A percentile compares a stretch with the other conserved stretches of the same genome.
Conservation (phyloP, 345 rosid species). For the Syzygium aromaticum region DNA sequence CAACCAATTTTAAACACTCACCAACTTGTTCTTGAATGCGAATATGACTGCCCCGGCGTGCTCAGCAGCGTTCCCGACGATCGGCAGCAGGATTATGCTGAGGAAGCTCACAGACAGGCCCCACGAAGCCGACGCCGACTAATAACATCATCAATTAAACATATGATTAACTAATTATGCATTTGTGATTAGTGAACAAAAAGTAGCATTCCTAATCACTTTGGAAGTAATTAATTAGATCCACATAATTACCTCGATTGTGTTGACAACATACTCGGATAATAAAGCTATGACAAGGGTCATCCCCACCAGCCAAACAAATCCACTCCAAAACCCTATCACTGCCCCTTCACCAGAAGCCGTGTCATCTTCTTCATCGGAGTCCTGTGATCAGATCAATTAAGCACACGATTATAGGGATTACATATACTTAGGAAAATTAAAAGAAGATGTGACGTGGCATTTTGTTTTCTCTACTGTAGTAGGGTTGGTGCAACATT, state of each 20-base stretch:
- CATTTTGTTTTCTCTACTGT: background rate
- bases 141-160: background rate
- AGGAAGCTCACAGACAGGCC: conserved; percentile 86
- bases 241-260: conserved; percentile 52
- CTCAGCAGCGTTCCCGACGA: conserved; percentile 94
- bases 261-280: conserved; percentile 71
- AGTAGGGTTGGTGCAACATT: background rate
- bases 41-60: conserved; percentile 94
- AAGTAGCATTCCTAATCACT: background rate
- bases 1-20: conserved; percentile 10
- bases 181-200: background rate
- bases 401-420: background rate
- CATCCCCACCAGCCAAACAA: conserved; percentile 81
- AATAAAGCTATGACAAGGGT: conserved; percentile 60
- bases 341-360: conserved; percentile 45
- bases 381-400: conserved; percentile 22
- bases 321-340: conserved; percentile 79
- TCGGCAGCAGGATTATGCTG: conserved; percentile 80
- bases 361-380: conserved; percentile 23
- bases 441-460: background rate
- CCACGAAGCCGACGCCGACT: conserved; percentile 67
- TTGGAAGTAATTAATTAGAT: background rate
- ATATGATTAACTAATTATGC: background rate
- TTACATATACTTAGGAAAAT: background rate
- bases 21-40: conserved; percentile 88